These are phyloP conservation scores for Neonectria magnoliae DNA, from an alignment of 2,329 filamentous ascomycete species.

Conservation along the genomic window DNA sequence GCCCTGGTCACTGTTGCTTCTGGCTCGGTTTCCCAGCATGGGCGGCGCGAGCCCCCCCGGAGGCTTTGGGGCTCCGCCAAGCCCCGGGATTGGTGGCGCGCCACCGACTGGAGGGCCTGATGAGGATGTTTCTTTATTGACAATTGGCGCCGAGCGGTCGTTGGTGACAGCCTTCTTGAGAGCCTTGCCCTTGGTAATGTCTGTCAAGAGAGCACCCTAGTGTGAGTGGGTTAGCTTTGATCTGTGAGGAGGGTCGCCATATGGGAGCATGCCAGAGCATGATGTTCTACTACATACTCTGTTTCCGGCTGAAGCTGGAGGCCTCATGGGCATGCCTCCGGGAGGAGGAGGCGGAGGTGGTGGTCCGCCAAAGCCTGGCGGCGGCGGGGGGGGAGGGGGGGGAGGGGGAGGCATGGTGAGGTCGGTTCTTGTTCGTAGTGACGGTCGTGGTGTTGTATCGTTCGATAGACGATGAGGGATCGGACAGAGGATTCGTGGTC, in stretches of 20 bases:
- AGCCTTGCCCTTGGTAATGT: constrained; percentile 83
- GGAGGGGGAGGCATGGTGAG: constrained; percentile 64
- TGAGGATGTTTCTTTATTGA: constrained; percentile 53
- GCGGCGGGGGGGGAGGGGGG: constrained; percentile 76
- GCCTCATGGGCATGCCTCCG: constrained; percentile 66
- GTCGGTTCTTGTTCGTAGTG: constrained; percentile 9
- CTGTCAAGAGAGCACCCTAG: constrained; percentile 85
- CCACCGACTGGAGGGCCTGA: constrained; percentile 73
- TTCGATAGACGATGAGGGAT: constrained; percentile 23
- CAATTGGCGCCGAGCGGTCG: constrained; percentile 84
- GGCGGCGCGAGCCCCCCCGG: constrained; percentile 77
- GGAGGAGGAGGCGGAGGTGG: constrained; percentile 71
- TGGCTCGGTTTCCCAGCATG: constrained; percentile 73
- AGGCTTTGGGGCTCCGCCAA: constrained; percentile 57
- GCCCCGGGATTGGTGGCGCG: constrained; percentile 82
- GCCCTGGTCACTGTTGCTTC: constrained; percentile 85
- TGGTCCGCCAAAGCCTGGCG: constrained; percentile 69
- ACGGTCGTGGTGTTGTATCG: constrained; percentile 29
- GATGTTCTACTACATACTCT: constrained; percentile 65
- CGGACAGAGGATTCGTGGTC: constrained; percentile 19
- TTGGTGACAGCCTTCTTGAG: constrained; percentile 92
- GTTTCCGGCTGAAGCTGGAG: constrained; percentile 60
- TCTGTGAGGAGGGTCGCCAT: neutral
- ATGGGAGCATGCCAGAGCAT: neutral
- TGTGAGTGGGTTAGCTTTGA: constrained; percentile 21